Conservation (phyloP, 495 filamentous ascomycete species). For the Filosporella fistucella region DNA sequence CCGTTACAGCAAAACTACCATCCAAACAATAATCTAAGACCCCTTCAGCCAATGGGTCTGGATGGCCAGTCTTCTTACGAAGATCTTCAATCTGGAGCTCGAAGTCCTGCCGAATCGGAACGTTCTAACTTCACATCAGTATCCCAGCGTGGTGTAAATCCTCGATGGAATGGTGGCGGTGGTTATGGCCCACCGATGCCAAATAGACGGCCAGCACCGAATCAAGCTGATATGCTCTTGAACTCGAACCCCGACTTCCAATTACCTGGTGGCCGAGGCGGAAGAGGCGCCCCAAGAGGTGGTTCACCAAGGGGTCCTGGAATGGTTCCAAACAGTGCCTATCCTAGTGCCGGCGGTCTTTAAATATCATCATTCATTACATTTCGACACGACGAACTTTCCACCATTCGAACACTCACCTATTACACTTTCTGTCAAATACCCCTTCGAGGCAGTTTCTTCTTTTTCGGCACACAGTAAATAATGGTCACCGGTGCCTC, state of each 20-base stretch:
- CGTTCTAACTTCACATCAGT: conserved; percentile 80
- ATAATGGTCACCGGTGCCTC: background rate
- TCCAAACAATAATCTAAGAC: conserved; percentile 22
- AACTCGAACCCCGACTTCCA: conserved; percentile 74
- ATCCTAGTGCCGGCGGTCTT: conserved; percentile 12
- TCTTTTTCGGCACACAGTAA: conserved; percentile 12
- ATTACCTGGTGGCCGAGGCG: conserved; percentile 35
- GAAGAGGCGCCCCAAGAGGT: conserved; percentile 5
- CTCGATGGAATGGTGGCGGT: conserved; percentile 60
- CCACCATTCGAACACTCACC: conserved; percentile 15
- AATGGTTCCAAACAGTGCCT: conserved; percentile 22
- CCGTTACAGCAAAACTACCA: conserved; percentile 23
- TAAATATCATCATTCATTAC: background rate
- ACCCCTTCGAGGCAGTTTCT: conserved; percentile 4
- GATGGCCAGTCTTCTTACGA: conserved; percentile 40
- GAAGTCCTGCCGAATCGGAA: conserved; percentile 73
- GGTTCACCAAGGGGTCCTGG: conserved; percentile 23
- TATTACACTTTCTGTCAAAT: conserved; percentile 3
- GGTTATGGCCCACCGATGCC: conserved; percentile 31
- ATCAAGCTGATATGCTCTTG: conserved; percentile 53
- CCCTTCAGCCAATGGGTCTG: conserved; percentile 15
- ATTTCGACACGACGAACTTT: conserved; percentile 5
- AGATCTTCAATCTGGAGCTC: conserved; percentile 58
- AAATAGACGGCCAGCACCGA: conserved; percentile 20
- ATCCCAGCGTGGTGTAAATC: conserved; percentile 81